Base-by-base conservation (phyloP, 2,329 filamentous ascomycete species). In the Pseudogymnoascus sp. region DNA sequence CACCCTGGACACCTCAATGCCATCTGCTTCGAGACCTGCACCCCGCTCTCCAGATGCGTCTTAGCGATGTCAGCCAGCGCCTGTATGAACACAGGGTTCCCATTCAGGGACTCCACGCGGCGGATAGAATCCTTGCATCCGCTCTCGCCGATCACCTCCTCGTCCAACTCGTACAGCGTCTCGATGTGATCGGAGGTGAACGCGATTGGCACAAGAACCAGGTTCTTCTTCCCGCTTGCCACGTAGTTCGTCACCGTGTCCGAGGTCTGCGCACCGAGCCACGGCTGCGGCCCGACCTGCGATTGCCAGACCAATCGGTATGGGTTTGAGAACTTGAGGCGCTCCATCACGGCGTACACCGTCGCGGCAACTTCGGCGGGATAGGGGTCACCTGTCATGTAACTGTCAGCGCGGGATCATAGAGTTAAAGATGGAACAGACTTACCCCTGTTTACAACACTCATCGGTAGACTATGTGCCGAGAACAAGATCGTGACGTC, bases 131-230 rank as follows among this genome's bases (percentile, higher is more conserved):
- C 91, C 0, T 84, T 77, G 70, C 90, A 84, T 12, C 89, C 86
- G 0, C 84, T 91, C 75, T 96, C 92, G 63, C 91, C 89, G 71
- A 99, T 97, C 39, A 99, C 91, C 76, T 99, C 94, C 69, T 91
- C 82, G 74, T 99, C 94, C 61, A 99, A 79, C 75, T 99, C 94
- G 73, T 88, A 97, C 0, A 99, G 80, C 0, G 94, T 99, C 78
- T 99, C 94, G 68, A 99, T 99, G 73, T 99, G 94, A 71, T 99
- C 94, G n/a, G 91, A 96, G 0, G 94, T 99, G 74, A 99, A 99
- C 5, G 94, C 94, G 67, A 99, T 95, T 0, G 94, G 94, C 62
- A 99, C 91, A 6, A 99, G 81, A 1, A 97, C 81, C 62, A 99
- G 81, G 72, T 99, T 92, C 62, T 88, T 96, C 72, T 97, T 90